phyloP scores from a whole-genome alignment of 352 stramenopile species.

The Pythium diclinum region DNA sequence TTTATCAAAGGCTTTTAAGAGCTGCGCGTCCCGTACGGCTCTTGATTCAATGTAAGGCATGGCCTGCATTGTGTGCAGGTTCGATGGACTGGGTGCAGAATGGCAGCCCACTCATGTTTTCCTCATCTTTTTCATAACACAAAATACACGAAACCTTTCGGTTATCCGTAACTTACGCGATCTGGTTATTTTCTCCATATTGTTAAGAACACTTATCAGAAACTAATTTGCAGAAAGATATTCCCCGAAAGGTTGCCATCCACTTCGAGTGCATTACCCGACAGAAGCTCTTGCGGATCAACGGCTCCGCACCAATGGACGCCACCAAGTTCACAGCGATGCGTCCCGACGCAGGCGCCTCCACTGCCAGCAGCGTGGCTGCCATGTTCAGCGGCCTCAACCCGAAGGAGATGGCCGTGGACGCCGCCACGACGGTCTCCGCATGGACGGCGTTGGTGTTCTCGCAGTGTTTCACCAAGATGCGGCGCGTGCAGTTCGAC shows the following conservation, averaged over 20 bases:
- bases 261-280: neutral
- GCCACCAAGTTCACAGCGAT: constrained; percentile 36
- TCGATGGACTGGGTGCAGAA: too few species aligned
- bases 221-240: constrained; percentile 25
- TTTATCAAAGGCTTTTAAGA: too few species aligned
- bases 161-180: neutral
- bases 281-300: neutral
- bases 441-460: constrained; percentile 32
- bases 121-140: too few species aligned
- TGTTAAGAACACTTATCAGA: neutral
- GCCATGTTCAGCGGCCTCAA: constrained; percentile 28
- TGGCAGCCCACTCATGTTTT: too few species aligned
- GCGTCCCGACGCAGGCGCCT: constrained; percentile 19
- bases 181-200: neutral
- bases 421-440: constrained; percentile 15
- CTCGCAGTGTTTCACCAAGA: constrained; percentile 52
- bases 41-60: too few species aligned
- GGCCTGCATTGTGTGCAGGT: too few species aligned
- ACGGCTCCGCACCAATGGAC: constrained; percentile 20
- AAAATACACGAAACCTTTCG: too few species aligned
- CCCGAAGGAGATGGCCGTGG: constrained; percentile 21
- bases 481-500: constrained; percentile 60
- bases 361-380: constrained; percentile 11
- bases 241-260: constrained; percentile 15
- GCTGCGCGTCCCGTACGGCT: too few species aligned